Evolutionary conservation across 2,329 filamentous ascomycete species (phyloP).

Genomic region (Geoglossum cookeanum): DNA sequence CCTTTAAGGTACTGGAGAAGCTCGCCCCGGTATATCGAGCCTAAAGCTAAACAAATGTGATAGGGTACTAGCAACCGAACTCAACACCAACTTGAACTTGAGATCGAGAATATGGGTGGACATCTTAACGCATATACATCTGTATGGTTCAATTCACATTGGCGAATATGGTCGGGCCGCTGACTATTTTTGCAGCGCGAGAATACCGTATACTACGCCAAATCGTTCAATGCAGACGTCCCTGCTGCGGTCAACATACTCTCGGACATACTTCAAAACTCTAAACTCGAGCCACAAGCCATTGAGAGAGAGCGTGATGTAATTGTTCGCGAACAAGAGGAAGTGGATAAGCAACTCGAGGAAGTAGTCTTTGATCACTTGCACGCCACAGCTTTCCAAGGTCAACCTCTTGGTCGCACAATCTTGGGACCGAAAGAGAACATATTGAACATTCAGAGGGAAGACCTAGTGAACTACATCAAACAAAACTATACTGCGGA

Average conservation of each 20-base stretch:
- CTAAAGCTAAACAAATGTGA: not conserved
- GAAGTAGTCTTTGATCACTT: slow-evolving; percentile 99
- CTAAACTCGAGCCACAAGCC: slow-evolving; percentile 80
- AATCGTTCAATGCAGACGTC: slow-evolving; percentile 95
- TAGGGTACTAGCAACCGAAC: slow-evolving; percentile 85
- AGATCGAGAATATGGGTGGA: slow-evolving; percentile 99
- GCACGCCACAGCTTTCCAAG: slow-evolving; percentile 93
- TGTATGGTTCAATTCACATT: slow-evolving; percentile 36
- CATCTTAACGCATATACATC: slow-evolving; percentile 99
- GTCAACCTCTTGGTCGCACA: slow-evolving; percentile 88
- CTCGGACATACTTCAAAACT: slow-evolving; percentile 97
- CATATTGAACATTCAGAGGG: slow-evolving; percentile 85
- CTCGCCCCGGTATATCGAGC: not conserved
- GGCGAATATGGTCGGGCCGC: not conserved
- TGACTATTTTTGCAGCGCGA: slow-evolving; percentile 40
- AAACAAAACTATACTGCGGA: slow-evolving; percentile 99
- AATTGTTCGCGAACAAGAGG: slow-evolving; percentile 94
- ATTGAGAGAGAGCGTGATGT: slow-evolving; percentile 98
- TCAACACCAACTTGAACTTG: slow-evolving; percentile 93
- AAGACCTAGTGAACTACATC: slow-evolving; percentile 89
- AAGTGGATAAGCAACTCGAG: slow-evolving; percentile 99
- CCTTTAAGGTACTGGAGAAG: slow-evolving; percentile 66
- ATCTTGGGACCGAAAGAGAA: slow-evolving; percentile 97
- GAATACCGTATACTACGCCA: slow-evolving; percentile 99
- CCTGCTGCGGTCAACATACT: slow-evolving; percentile 95